Conservation (phyloP, 164 flowering plant species). For the Liriodendron chinense region DNA sequence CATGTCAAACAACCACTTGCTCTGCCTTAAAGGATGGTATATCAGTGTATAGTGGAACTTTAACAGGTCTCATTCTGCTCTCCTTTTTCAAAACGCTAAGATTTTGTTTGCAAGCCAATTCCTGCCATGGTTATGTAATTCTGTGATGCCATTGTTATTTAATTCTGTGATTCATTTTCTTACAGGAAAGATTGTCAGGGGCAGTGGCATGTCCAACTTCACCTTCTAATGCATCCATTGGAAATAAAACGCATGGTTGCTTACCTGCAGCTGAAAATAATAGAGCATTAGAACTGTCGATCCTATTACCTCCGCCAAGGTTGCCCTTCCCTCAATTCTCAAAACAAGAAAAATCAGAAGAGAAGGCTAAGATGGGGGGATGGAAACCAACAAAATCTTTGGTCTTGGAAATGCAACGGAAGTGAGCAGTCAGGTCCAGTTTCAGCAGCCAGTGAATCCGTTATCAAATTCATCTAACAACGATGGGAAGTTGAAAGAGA, state of each 20-base stretch:
- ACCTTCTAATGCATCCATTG: constrained; percentile 4
- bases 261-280: constrained; percentile 22
- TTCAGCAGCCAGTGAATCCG: constrained; percentile 35
- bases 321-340: constrained; percentile 35
- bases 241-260: constrained; percentile 17
- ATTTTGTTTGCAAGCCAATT: too few relatives aligned
- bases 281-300: constrained; percentile 23
- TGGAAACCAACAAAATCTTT: constrained; percentile 5
- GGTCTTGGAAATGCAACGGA: neutral
- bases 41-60: too few relatives aligned
- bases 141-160: too few relatives aligned
- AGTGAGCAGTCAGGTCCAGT: constrained; percentile 11
- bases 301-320: constrained; percentile 26
- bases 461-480: constrained; percentile 40
- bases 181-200: constrained; percentile 64
- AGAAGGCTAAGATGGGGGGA: constrained; percentile 18
- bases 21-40: too few relatives aligned
- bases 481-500: constrained; percentile 23
- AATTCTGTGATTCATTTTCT: too few relatives aligned
- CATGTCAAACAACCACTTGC: too few relatives aligned
- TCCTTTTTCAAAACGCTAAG: too few relatives aligned
- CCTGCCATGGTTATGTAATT: neutral
- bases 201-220: constrained; percentile 5
- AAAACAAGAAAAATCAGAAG: constrained; percentile 47
- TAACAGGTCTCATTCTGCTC: too few relatives aligned